phyloP scores from a whole-genome alignment of 345 rosid species.

The Melaleuca alternifolia region DNA sequence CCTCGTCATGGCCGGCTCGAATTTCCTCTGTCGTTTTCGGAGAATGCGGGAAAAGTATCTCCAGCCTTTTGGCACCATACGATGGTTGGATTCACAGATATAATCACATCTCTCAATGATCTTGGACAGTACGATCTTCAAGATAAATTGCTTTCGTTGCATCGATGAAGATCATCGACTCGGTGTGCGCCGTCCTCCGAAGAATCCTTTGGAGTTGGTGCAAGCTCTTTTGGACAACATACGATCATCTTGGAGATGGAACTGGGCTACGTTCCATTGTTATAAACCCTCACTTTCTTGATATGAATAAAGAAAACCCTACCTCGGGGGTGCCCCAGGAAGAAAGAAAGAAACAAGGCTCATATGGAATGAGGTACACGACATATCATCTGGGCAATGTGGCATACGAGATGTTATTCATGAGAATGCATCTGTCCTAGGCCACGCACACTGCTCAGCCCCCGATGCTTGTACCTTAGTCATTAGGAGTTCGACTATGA shows the following conservation, averaged over 20 bases:
- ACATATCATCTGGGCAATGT: background rate
- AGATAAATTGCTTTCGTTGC: background rate
- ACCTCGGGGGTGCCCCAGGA: background rate
- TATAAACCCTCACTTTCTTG: background rate
- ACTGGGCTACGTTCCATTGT: background rate
- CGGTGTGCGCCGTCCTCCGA: background rate
- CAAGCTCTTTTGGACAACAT: background rate
- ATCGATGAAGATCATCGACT: background rate
- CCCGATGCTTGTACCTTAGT: background rate
- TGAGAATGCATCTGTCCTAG: background rate
- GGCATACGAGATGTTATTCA: background rate
- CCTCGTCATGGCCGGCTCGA: background rate
- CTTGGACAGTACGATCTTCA: background rate
- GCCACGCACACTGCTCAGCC: background rate
- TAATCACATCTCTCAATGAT: background rate
- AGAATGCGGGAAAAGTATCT: background rate
- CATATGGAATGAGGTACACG: too few species aligned
- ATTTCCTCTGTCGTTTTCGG: background rate
- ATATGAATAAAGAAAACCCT: background rate
- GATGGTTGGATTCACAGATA: background rate
- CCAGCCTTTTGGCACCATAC: background rate
- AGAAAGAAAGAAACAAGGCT: background rate
- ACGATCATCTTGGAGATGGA: background rate
- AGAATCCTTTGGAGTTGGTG: background rate
- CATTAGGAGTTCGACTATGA: background rate